Base-by-base conservation (phyloP, 257 asterid species). In the Forsythia viridissima region DNA sequence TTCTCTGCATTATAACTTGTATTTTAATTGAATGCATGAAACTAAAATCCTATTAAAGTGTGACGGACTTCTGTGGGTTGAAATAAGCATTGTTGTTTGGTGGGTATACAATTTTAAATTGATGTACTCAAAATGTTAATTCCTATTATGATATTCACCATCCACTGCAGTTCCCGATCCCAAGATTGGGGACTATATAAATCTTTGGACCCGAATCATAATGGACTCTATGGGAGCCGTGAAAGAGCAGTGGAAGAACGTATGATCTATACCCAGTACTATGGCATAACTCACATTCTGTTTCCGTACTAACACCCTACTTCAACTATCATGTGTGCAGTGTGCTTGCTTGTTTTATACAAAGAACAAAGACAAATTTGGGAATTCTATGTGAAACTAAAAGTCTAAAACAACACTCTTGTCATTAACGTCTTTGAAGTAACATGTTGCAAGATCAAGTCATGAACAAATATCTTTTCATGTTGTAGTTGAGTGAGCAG, bases 401-500 rank as follows among this genome's bases (percentile, higher is more conserved):
- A 67, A 51, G 51, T 81, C 72, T 52, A 30, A 70, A 5, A 55
- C 57, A 40, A 52, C n/a, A 18, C 12, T 24, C 63, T 52, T 15
- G 6, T 72, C 74, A 63, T 80, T 10, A 48, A 15, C 8, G 43
- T 15, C 61, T 59, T 46, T 76, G 48, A 34, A 59, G 38, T 55
- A 71, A 52, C 40, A 30, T 65, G 61, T 34, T 38, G 36, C 40
- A 13, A 74, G 72, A 80, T 42, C 76, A 36, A 24, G 3, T 67
- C 57, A 69, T 44, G 20, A 24, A 21, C 42, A 75, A 78, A 78
- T 77, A 42, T 76, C 70, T 78, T 78, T 76, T 61, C 55, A 63
- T 85, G 81, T 34, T 72, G 82, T 94, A 93, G 98, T 75, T 93
- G 89, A 84, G 80, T 44, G 78, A 91, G 80, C 98, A 93, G 82